These are phyloP conservation scores for Boechera retrofracta DNA, from an alignment of 345 rosid species.

Conservation along the genomic window DNA sequence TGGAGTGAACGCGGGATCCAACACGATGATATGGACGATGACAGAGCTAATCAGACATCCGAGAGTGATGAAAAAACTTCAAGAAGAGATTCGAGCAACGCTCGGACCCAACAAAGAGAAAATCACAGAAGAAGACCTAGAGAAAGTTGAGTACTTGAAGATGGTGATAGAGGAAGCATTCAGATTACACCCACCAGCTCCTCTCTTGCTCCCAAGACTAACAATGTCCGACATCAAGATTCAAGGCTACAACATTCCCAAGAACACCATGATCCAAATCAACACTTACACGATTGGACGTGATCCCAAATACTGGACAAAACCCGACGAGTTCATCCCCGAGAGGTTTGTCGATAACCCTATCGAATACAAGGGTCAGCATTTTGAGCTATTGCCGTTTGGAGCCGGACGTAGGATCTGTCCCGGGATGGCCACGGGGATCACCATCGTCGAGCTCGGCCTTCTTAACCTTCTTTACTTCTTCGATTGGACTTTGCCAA, in stretches of 20 bases:
- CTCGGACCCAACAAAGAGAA: slow-evolving; percentile 44
- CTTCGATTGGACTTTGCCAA: slow-evolving; percentile 40
- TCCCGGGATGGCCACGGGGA: slow-evolving; percentile 45
- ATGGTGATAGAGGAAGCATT: slow-evolving; percentile 39
- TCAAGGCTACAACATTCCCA: slow-evolving; percentile 39
- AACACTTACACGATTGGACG: slow-evolving; percentile 60
- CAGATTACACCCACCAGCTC: slow-evolving; percentile 44
- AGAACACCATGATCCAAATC: slow-evolving; percentile 44
- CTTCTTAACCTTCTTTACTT: slow-evolving; percentile 46
- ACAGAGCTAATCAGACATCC: slow-evolving; percentile 59
- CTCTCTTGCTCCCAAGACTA: slow-evolving; percentile 42
- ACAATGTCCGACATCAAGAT: slow-evolving; percentile 43
- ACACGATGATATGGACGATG: slow-evolving; percentile 63
- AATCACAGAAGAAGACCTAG: slow-evolving; percentile 43
- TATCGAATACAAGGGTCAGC: slow-evolving; percentile 53
- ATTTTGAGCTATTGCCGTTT: slow-evolving; percentile 60
- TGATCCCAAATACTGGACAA: slow-evolving; percentile 55
- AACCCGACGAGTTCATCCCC: slow-evolving; percentile 52
- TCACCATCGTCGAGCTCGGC: slow-evolving; percentile 36
- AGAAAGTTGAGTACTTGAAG: slow-evolving; percentile 39
- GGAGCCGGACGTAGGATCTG: slow-evolving; percentile 50
- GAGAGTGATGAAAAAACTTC: slow-evolving; percentile 59
- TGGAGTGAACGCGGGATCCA: slow-evolving; percentile 56
- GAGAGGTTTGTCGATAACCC: slow-evolving; percentile 55
- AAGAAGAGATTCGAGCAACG: slow-evolving; percentile 52